These are phyloP conservation scores for Flaveria brownii DNA, from an alignment of 129 eudicot genomes.

Conservation along the genomic window DNA sequence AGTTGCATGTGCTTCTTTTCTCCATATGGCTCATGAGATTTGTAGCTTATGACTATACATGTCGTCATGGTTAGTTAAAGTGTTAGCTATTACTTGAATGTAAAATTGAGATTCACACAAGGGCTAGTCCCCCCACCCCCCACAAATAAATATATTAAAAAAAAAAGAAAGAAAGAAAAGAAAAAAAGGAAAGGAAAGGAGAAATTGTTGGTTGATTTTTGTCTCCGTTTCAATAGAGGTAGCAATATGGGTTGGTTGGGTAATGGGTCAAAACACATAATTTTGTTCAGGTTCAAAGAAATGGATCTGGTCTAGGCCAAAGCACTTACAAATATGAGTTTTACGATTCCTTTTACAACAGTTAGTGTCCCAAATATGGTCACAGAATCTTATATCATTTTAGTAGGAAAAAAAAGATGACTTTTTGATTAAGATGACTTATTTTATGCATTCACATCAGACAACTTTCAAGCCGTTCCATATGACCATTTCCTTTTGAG, in stretches of 20 bases:
- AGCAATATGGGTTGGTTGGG: background rate
- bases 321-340: background rate
- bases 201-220: no score
- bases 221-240: background rate
- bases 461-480: background rate
- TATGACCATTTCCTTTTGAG: background rate
- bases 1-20: background rate
- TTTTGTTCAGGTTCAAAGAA: background rate
- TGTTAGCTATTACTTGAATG: no score
- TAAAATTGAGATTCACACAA: no score
- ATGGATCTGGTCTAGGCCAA: no score
- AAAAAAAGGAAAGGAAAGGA: no score
- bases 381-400: background rate
- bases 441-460: background rate
- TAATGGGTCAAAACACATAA: background rate
- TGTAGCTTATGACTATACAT: background rate
- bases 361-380: background rate
- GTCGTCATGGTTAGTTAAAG: no score
- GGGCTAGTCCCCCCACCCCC: background rate
- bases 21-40: background rate
- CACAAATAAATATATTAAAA: no score
- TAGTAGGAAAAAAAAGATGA: background rate
- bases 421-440: background rate
- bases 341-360: background rate
- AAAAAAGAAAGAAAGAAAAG: no score